Percentiles rank a stretch among this genome's conserved stretches.
Evolutionary conservation across 129 eudicot species (phyloP).

Genomic region (Ambrosia trifida): DNA sequence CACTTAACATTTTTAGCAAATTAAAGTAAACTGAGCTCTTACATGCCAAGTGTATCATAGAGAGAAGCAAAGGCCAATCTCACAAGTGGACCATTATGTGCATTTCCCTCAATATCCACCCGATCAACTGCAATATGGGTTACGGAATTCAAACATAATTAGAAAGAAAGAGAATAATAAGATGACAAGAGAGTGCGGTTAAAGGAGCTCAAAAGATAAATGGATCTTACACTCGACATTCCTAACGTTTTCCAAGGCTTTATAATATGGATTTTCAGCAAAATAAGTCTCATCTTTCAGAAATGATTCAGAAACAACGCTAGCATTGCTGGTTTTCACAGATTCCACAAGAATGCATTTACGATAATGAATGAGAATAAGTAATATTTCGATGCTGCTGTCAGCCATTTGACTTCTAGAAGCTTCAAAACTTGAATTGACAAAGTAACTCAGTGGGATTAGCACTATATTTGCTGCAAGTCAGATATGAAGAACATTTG

Average conservation of each 20-base stretch:
- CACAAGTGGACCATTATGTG: conserved; percentile 61
- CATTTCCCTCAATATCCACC: conserved; percentile 75
- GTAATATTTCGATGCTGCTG: conserved; percentile 76
- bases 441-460: conserved; percentile 68
- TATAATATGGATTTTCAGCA: conserved; percentile 72
- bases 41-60: conserved; percentile 93
- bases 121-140: conserved; percentile 69
- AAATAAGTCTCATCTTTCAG: conserved; percentile 66
- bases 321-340: conserved; percentile 40
- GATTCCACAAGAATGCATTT: conserved; percentile 64
- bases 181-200: not conserved
- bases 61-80: conserved; percentile 91
- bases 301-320: conserved; percentile 57
- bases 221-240: conserved; percentile 77
- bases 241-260: conserved; percentile 75
- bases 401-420: conserved; percentile 72
- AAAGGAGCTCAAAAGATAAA: not conserved
- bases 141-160: not conserved
- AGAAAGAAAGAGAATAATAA: not conserved
- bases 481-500: conserved; percentile 12
- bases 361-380: conserved; percentile 72
- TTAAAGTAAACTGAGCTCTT: conserved; percentile 39
- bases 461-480: conserved; percentile 88
- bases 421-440: conserved; percentile 57
- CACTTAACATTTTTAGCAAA: not conserved